Conservation (phyloP, 768 basidiomycete species). For the Punctularia strigosozonata region DNA sequence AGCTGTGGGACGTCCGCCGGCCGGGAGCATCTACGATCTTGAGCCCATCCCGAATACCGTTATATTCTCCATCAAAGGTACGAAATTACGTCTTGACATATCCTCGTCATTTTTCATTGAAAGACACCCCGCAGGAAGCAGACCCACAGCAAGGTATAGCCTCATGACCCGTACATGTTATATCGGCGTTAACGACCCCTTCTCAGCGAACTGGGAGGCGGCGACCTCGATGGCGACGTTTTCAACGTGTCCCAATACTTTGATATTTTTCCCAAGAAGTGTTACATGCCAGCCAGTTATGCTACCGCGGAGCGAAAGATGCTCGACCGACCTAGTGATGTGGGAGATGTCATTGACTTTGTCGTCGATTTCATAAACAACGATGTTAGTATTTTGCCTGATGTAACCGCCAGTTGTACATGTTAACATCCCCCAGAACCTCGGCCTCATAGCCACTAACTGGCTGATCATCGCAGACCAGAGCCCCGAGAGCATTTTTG, state of each 20-base stretch:
- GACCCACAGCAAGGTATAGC: no score
- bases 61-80: slow-evolving; percentile 52
- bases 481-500: slow-evolving; percentile 30
- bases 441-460: slow-evolving; percentile 50
- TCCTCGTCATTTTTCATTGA: neutral
- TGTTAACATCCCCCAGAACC: no score
- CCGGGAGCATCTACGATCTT: slow-evolving; percentile 35
- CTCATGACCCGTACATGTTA: no score
- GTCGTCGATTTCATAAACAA: slow-evolving; percentile 58
- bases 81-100: slow-evolving; percentile 2
- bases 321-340: slow-evolving; percentile 36
- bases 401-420: neutral
- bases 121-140: no score
- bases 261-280: slow-evolving; percentile 15
- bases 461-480: slow-evolving; percentile 60
- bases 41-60: slow-evolving; percentile 48
- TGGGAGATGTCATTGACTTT: slow-evolving; percentile 58
- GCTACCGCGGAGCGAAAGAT: slow-evolving; percentile 31
- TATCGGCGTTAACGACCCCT: no score
- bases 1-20: slow-evolving; percentile 49
- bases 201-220: slow-evolving; percentile 56
- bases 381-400: slow-evolving; percentile 30
- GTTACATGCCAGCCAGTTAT: slow-evolving; percentile 34
- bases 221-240: slow-evolving; percentile 57
- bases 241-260: slow-evolving; percentile 32